Evolutionary conservation across 768 basidiomycete species (phyloP), one percentile per base, ranked within the genome.

Genomic region (Tulasnella sp.): DNA sequence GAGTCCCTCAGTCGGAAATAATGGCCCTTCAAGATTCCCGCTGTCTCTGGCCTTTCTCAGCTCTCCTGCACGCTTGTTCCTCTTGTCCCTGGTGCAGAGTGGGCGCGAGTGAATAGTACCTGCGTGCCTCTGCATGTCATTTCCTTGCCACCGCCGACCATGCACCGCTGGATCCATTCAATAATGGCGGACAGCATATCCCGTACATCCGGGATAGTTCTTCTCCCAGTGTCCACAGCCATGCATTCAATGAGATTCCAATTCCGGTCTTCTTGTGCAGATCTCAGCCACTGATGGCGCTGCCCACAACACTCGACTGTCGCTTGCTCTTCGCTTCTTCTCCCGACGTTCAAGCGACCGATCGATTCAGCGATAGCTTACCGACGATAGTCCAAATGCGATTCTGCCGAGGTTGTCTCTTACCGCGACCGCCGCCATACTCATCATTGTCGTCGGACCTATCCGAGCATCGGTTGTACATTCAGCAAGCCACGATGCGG

Each of bases 311-410:
- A 49, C n/a, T 49, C 49, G 31, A 17, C 58, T 64, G 58, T 64
- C 58, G 58, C 58, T 34, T 34, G 58, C 58, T 64, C 58, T 64
- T 64, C 58, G 58, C 58, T 14, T 25, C 58, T 64, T 64, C 58
- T 64, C 58, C 58, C 58, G 58, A 64, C 58, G 58, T 64, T 64
- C 58, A 64, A 64, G 58, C 58, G 58, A 49, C 58, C 58, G 58
- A 64, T 64, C 29, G 58, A 64, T 64, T 64, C 58, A 64, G 58
- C 58, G 58, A 64, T 64, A 64, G 58, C 58, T 64, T 64, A 6
- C 58, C 58, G 58, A 64, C 58, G 58, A 64, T 29, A 29, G 58
- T 34, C 58, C 58, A 64, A 64, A 64, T 25, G 31, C 31, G 58
- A 64, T 64, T 64, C 58, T 64, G 15, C 58, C 58, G 58, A 64